Evolutionary conservation across 177 flowering plant genomes (phyloP).

Genomic region (Vitis hybrid): DNA sequence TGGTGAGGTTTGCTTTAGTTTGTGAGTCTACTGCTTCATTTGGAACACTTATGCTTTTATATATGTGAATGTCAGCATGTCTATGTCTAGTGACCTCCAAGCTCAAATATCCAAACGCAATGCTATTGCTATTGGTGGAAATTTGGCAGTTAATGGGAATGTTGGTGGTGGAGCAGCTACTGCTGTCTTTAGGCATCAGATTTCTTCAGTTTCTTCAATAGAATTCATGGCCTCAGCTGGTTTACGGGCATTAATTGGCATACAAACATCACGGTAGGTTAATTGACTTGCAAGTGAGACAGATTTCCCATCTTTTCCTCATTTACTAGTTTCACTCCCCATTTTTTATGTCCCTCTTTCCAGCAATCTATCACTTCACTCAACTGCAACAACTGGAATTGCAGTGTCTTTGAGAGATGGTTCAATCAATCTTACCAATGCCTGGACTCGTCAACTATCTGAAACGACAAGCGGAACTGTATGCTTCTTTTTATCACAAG

Average conservation of each 20-base stretch:
- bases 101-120: constrained; percentile 77
- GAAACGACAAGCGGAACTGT: constrained; percentile 83
- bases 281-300: constrained; percentile 13
- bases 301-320: background rate
- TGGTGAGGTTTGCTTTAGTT: background rate
- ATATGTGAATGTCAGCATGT: constrained; percentile 55
- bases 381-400: constrained; percentile 79
- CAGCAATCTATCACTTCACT: constrained; percentile 74
- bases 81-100: constrained; percentile 79
- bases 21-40: background rate
- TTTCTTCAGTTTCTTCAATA: constrained; percentile 67
- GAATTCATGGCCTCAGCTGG: constrained; percentile 85
- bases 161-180: constrained; percentile 81
- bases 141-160: constrained; percentile 64
- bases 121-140: constrained; percentile 72
- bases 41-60: constrained; percentile 4
- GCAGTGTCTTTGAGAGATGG: constrained; percentile 83
- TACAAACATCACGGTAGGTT: constrained; percentile 76
- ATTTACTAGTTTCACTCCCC: background rate
- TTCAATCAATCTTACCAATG: constrained; percentile 81
- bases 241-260: constrained; percentile 65
- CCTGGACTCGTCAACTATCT: constrained; percentile 94
- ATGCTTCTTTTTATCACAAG: constrained; percentile 20
- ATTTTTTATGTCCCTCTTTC: constrained; percentile 1
- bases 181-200: constrained; percentile 60